Conservation (phyloP, 495 filamentous ascomycete genomes). For the Immersiella caudata region DNA sequence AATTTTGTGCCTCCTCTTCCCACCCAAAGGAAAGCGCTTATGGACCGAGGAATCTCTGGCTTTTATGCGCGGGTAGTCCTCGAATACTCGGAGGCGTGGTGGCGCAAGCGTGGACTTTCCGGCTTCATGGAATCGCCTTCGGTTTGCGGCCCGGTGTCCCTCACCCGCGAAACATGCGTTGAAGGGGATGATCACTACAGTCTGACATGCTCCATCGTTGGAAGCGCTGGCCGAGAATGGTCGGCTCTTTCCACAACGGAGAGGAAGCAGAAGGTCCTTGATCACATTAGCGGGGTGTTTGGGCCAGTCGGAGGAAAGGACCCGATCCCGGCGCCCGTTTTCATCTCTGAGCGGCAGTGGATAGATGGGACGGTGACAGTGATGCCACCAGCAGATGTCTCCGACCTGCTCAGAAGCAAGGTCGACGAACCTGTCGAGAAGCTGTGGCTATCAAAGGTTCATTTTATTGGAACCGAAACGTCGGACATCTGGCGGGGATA, state of each 20-base stretch:
- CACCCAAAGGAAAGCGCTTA: not conserved
- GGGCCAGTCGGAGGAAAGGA: not conserved
- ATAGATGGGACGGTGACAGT: not conserved
- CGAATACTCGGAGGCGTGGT: constrained; percentile 44
- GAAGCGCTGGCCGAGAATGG: not conserved
- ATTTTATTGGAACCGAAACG: constrained; percentile 55
- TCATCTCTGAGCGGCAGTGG: constrained; percentile 8
- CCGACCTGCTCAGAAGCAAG: constrained; percentile 23
- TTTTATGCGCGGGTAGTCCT: constrained; percentile 47
- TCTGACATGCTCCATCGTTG: constrained; percentile 48
- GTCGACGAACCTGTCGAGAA: constrained; percentile 30
- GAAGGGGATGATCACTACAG: constrained; percentile 38
- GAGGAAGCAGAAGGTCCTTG: not conserved
- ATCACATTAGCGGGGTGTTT: constrained; percentile 17
- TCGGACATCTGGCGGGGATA: constrained; percentile 50
- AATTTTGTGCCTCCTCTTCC: constrained; percentile 33
- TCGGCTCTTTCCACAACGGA: not conserved
- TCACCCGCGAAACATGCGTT: constrained; percentile 47
- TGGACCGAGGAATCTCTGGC: constrained; percentile 35
- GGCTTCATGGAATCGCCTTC: constrained; percentile 42
- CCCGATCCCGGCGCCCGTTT: not conserved
- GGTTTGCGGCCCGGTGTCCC: constrained; percentile 37
- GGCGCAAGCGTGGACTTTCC: constrained; percentile 36
- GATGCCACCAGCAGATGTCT: constrained; percentile 2
- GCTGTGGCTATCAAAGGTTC: constrained; percentile 39